phyloP scores from a whole-genome alignment of 2,329 filamentous ascomycete species.

The Neonectria punicea region DNA sequence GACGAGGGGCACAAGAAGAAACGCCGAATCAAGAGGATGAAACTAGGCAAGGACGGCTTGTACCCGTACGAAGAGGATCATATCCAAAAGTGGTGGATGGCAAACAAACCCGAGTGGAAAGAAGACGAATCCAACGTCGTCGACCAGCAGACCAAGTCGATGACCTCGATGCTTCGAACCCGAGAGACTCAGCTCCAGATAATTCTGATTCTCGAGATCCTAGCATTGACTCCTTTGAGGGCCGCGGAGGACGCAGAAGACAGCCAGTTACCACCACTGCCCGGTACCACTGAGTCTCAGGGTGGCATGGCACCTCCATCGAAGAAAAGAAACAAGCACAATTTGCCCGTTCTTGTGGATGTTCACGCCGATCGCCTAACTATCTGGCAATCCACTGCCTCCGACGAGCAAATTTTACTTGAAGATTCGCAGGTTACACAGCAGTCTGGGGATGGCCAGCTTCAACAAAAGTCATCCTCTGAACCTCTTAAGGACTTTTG shows the following conservation, averaged over 20 bases:
- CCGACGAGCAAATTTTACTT: slow-evolving; percentile 64
- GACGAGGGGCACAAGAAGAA: slow-evolving; percentile 59
- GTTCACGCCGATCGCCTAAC: slow-evolving; percentile 80
- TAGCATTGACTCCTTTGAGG: slow-evolving; percentile 72
- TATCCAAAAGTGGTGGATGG: slow-evolving; percentile 77
- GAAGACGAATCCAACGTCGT: slow-evolving; percentile 61
- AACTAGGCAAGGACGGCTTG: slow-evolving; percentile 73
- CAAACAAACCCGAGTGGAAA: slow-evolving; percentile 62
- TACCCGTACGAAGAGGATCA: slow-evolving; percentile 74
- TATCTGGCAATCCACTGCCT: slow-evolving; percentile 83
- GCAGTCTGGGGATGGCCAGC: slow-evolving; percentile 47
- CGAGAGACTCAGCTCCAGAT: slow-evolving; percentile 85
- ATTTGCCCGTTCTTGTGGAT: slow-evolving; percentile 74
- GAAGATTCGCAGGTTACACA: slow-evolving; percentile 58
- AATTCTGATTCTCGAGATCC: slow-evolving; percentile 80
- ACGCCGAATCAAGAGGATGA: slow-evolving; percentile 71
- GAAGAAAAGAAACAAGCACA: slow-evolving; percentile 71
- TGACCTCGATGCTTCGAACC: slow-evolving; percentile 73
- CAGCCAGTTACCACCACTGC: slow-evolving; percentile 58
- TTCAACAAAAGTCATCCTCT: slow-evolving; percentile 54
- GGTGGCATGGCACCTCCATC: slow-evolving; percentile 42
- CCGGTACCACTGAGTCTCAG: slow-evolving; percentile 49
- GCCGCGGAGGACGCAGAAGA: slow-evolving; percentile 54
- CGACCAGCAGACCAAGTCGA: slow-evolving; percentile 66
- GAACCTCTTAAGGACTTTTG: slow-evolving; percentile 82